A percentile compares a stretch with the other conserved stretches of the same genome.
Conservation (phyloP, 164 flowering plant genomes). For the Vitis rupestris region DNA sequence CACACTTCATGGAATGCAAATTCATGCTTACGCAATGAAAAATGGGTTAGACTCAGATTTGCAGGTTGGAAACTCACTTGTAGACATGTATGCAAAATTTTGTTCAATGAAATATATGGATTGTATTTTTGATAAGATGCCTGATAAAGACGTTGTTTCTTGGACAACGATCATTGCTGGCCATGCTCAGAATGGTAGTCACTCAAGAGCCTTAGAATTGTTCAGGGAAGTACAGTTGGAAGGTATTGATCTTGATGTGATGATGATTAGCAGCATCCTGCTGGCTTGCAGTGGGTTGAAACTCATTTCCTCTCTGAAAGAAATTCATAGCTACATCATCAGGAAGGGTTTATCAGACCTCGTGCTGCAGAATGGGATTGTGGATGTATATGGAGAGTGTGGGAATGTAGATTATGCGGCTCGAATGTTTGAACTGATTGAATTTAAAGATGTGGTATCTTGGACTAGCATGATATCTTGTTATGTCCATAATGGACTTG, state of each 20-base stretch:
- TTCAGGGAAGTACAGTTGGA: slow-evolving; percentile 42
- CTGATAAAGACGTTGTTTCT: slow-evolving; percentile 55
- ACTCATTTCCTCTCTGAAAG: slow-evolving; percentile 37
- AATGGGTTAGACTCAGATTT: slow-evolving; percentile 48
- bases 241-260: slow-evolving; percentile 45
- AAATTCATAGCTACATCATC: slow-evolving; percentile 55
- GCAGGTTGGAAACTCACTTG: slow-evolving; percentile 69
- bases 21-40: slow-evolving; percentile 73
- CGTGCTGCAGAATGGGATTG: slow-evolving; percentile 49
- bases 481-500: slow-evolving; percentile 49
- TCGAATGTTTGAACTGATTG: slow-evolving; percentile 42
- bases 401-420: slow-evolving; percentile 51
- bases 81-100: slow-evolving; percentile 85
- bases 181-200: slow-evolving; percentile 50
- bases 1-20: slow-evolving; percentile 61
- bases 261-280: slow-evolving; percentile 76
- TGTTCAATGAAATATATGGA: slow-evolving; percentile 40
- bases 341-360: slow-evolving; percentile 55
- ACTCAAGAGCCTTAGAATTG: slow-evolving; percentile 44
- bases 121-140: slow-evolving; percentile 47
- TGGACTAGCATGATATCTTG: slow-evolving; percentile 82
- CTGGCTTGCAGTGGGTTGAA: slow-evolving; percentile 56
- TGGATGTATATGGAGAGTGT: slow-evolving; percentile 70
- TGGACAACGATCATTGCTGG: slow-evolving; percentile 79
- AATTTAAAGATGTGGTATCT: slow-evolving; percentile 64